These are phyloP conservation scores for Nymphaea colorata DNA, from an alignment of 164 flowering plant species.

Conservation along the genomic window DNA sequence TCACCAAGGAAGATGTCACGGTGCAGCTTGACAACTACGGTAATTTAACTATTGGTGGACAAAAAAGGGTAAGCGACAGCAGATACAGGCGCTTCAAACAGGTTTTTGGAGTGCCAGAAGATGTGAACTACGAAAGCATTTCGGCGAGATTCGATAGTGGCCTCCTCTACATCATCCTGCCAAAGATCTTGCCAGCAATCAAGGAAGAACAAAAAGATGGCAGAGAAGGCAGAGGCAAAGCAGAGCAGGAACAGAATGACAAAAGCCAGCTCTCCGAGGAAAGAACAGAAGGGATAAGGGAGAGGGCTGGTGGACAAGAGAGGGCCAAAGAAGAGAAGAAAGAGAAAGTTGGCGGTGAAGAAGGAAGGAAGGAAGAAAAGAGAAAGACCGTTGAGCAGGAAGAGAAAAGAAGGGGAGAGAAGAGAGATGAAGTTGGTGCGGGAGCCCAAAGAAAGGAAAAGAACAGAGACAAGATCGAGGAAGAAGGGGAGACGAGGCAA, in stretches of 20 bases:
- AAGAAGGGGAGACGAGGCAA: background rate
- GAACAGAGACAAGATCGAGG: background rate
- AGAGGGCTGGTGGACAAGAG: background rate
- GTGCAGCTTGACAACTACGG: slow-evolving; percentile 16
- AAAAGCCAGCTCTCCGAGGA: background rate
- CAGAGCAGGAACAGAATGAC: background rate
- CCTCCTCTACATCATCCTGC: slow-evolving; percentile 33
- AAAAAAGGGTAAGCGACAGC: slow-evolving; percentile 8
- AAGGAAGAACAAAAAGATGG: slow-evolving; percentile 4
- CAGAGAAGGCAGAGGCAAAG: background rate
- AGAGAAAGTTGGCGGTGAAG: background rate
- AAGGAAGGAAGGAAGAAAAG: background rate
- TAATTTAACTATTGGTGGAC: slow-evolving; percentile 16
- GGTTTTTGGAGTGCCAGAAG: slow-evolving; percentile 20
- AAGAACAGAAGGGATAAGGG: background rate
- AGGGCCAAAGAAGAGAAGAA: background rate
- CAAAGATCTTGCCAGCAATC: slow-evolving; percentile 17
- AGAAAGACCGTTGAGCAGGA: background rate
- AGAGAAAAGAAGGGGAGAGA: background rate
- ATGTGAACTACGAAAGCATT: slow-evolving; percentile 22
- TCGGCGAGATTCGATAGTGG: slow-evolving; percentile 30
- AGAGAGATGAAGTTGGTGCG: background rate
- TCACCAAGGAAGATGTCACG: slow-evolving; percentile 24
- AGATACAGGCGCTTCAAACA: slow-evolving; percentile 16
- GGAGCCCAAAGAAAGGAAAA: background rate